Evolutionary conservation across 352 stramenopile genomes (phyloP).

Genomic region (Plasmopara viticola): DNA sequence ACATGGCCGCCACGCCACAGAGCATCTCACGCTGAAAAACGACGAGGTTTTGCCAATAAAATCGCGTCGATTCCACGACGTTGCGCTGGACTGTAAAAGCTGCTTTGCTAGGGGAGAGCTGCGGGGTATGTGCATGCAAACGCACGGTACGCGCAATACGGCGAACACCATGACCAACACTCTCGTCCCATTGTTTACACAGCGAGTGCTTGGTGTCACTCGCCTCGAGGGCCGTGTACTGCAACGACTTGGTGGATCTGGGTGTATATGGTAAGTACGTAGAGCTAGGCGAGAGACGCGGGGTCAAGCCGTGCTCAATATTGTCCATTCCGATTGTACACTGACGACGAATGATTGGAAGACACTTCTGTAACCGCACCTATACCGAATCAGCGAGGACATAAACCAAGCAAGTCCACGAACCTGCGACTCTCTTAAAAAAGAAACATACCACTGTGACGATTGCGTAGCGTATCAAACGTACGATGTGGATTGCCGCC

Average conservation of each 20-base stretch:
- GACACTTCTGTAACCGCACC: no score
- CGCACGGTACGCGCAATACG: slow-evolving; percentile 15
- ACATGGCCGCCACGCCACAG: slow-evolving; percentile 83
- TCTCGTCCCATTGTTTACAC: slow-evolving; percentile 21
- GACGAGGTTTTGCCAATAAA: slow-evolving; percentile 51
- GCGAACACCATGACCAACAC: slow-evolving; percentile 22
- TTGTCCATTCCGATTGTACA: no score
- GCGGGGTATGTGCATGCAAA: slow-evolving; percentile 1
- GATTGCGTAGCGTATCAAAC: no score
- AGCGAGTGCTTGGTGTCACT: slow-evolving; percentile 12
- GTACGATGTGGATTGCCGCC: no score
- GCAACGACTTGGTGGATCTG: slow-evolving; percentile 1
- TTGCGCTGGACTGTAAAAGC: slow-evolving; percentile 22
- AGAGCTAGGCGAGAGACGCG: slow-evolving; percentile 16
- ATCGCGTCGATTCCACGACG: slow-evolving; percentile 25
- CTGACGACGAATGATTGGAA: no score
- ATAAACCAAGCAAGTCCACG: no score
- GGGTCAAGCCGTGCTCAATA: slow-evolving; percentile 14
- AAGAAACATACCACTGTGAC: no score
- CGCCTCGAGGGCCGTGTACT: slow-evolving; percentile 19
- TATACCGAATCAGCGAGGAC: no score
- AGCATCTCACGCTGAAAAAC: slow-evolving; percentile 72
- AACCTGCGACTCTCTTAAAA: no score
- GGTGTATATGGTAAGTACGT: slow-evolving; percentile 10
- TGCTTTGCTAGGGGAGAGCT: slow-evolving; percentile 8